Base-by-base conservation (phyloP, 208 protist genomes). In the Kentomonas sorsogonicus region DNA sequence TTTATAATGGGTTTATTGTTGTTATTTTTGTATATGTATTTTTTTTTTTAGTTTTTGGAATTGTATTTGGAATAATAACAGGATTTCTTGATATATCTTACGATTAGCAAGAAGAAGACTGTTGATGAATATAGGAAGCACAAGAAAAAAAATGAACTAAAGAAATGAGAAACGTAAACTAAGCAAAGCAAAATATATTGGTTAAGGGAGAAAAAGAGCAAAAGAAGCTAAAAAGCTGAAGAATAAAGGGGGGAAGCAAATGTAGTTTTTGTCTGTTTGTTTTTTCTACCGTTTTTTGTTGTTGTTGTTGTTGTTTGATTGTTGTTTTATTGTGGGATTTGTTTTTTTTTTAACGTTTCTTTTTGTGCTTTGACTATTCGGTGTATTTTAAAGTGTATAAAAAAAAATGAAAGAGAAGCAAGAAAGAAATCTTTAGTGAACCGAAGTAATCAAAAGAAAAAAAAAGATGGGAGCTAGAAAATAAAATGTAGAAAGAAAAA, bases 11-110 rank as follows among this genome's bases (percentile, higher is more conserved):
- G 36, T 36, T 33, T 40, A 33, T 56, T 48, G 38, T 60, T 60
- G 9, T 57, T 51, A 2, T 57, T 10, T 18, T 52, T 60, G 3
- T 2, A 51, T 6, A 23, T 53, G 6, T 57, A 13, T 55, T 56
- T 41, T n/a, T 1, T 52, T 59, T 31, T 48, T 45, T 11, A 48
- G 13, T 45, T 53, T 62, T 44, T 53, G n/a, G n/a, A n/a, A n/a
- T n/a, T n/a, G n/a, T n/a, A n/a, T n/a, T n/a, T n/a, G n/a, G n/a
- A n/a, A n/a, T n/a, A n/a, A n/a, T n/a, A n/a, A n/a, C n/a, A n/a
- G n/a, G n/a, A n/a, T n/a, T n/a, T n/a, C n/a, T n/a, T n/a, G n/a
- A n/a, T n/a, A n/a, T n/a, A n/a, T n/a, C n/a, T n/a, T n/a, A n/a
- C n/a, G n/a, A n/a, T n/a, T n/a, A n/a, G n/a, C n/a, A n/a, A n/a